Evolutionary conservation across 306 rosid genomes (phyloP).

Genomic region (Glycine latifolia): DNA sequence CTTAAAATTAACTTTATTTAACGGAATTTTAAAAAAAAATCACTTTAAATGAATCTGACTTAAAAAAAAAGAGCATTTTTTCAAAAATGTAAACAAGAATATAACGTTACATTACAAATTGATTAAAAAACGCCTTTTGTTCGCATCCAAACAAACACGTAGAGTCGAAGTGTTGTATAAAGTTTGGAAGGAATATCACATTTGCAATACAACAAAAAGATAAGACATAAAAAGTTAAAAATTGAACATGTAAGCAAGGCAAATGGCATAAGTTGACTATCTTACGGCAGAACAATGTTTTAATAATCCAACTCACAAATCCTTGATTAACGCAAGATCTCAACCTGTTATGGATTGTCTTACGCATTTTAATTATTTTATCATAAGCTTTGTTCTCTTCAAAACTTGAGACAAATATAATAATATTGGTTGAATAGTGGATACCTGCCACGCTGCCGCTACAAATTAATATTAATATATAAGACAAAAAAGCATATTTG

Average conservation of each 20-base stretch:
- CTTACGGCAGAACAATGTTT: not conserved
- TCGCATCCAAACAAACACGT: not conserved
- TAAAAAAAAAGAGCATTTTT: not conserved
- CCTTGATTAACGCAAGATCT: constrained; percentile 51
- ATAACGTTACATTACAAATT: not conserved
- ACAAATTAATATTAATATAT: constrained; percentile 12
- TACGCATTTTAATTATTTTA: constrained; percentile 24
- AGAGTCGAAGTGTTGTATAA: not conserved
- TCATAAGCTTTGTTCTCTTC: not conserved
- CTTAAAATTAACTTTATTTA: not conserved
- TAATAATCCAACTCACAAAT: not conserved
- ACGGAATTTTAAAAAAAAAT: too few species aligned
- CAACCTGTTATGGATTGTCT: constrained; percentile 42
- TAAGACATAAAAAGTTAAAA: constrained; percentile 13
- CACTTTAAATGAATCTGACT: not conserved
- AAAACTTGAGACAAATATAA: constrained; percentile 13
- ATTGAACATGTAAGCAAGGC: not conserved
- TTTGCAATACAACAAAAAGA: constrained; percentile 36
- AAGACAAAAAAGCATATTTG: constrained; percentile 36
- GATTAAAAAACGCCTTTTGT: not conserved
- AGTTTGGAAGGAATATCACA: constrained; percentile 18
- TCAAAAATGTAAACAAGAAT: not conserved
- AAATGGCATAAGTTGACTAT: constrained; percentile 36
- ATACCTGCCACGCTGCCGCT: not conserved
- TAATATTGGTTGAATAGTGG: not conserved